Evolutionary conservation across 495 filamentous ascomycete genomes (phyloP), one percentile per base, ranked within the genome.

Genomic region (Pyrenula massariospora): DNA sequence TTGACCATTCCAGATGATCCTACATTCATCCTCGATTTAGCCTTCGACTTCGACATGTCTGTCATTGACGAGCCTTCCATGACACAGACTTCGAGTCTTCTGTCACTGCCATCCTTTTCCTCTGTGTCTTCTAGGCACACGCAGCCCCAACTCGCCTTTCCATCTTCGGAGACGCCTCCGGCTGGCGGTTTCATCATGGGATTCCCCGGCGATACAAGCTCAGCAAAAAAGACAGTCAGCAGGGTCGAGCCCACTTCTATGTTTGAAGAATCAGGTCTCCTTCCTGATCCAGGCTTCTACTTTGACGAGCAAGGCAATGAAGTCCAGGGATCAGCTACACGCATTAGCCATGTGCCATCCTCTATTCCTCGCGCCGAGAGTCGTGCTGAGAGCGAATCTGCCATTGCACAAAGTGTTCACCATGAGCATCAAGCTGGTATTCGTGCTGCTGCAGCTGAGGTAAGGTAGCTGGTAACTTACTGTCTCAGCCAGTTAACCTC

Each of bases 1-100:
- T 81, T 96, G 50, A 67, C 91, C 12, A 75, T 96, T 2, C 71
- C 77, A 21, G 89, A 98, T 59, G 93, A 97, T 66, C 91, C 91
- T 3, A 78, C 82, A n/a, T 96, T 96, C 61, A 66, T 91, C 1
- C 87, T 87, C 0, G 86, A 88, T 47, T 75, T 81, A 22, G 70
- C 66, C 10, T 66, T 85, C 20, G 77, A 85, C 42, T 62, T 87
- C 25, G 79, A 87, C 54, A 59, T 84, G 24, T 59, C 68, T 2
- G 60, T 64, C 24, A 59, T 75, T 36, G 65, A 71, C 15, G 54
- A 59, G 24, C 19, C 11, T 47, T 25, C 48, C 20, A 23, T 23
- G 0, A 56, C 58, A 63, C 56, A 19, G 66, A 58, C 24, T 31
- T 63, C 51, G 63, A 63, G 22, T 66, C 67, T 12, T 70, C 57